Evolutionary conservation across 192 early-diverging fungal species (phyloP).

Genomic region (Entomortierella lignicola): DNA sequence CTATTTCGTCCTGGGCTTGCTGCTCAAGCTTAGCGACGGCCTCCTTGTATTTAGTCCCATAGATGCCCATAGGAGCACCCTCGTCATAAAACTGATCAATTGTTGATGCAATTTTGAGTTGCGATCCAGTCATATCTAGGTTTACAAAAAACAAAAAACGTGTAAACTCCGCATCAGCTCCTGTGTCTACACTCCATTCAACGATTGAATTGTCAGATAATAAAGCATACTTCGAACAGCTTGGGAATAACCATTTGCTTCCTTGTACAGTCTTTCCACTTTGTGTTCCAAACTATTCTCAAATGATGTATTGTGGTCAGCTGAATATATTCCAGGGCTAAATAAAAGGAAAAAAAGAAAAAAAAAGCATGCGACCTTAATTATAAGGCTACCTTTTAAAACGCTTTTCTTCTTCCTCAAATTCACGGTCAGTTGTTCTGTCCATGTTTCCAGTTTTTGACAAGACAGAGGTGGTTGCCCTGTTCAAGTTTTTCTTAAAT

Average conservation of each 20-base stretch:
- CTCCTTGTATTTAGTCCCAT: conserved; percentile 85
- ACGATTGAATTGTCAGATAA: no score
- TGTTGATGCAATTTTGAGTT: conserved; percentile 87
- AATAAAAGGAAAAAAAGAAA: not conserved
- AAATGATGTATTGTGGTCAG: not conserved
- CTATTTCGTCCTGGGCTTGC: conserved; percentile 70
- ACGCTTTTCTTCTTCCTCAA: conserved; percentile 84
- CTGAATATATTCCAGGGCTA: no score
- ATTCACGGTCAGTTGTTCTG: conserved; percentile 83
- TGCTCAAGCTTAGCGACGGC: conserved; percentile 85
- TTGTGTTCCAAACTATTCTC: conserved; percentile 80
- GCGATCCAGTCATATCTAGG: conserved; percentile 85
- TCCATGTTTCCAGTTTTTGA: conserved; percentile 77
- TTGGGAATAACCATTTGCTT: conserved; percentile 93
- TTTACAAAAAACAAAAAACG: not conserved
- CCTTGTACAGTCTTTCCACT: conserved; percentile 85
- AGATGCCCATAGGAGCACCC: conserved; percentile 74
- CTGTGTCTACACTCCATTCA: no score
- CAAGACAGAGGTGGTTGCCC: conserved; percentile 75
- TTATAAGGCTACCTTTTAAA: conserved; percentile 65
- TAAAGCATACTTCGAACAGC: conserved; percentile 72
- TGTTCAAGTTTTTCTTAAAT: conserved; percentile 85
- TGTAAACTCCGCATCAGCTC: no score
- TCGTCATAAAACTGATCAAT: conserved; percentile 92
- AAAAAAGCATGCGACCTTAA: not conserved